Percentiles rank a stretch among this genome's conserved stretches.
Evolutionary conservation across 768 basidiomycete species (phyloP).

Genomic region (Psilocybe sp.): DNA sequence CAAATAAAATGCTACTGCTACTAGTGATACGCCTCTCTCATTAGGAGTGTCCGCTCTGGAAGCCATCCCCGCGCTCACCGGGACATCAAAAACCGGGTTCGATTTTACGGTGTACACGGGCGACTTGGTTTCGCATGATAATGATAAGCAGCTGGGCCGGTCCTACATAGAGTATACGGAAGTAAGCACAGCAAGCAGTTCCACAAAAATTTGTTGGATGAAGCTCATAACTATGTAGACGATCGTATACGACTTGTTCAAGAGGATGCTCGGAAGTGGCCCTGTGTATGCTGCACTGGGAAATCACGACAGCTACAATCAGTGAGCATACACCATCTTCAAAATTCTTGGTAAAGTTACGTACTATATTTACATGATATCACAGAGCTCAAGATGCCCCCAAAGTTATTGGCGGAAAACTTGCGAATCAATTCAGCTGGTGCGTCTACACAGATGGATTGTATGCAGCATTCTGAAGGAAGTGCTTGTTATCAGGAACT

Average conservation of each 20-base stretch:
- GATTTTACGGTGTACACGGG: conserved; percentile 69
- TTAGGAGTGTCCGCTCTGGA: conserved; percentile 58
- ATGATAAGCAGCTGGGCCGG: conserved; percentile 55
- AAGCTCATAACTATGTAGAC: conserved; percentile 34
- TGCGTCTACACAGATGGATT: conserved; percentile 20
- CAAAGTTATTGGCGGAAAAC: conserved; percentile 48
- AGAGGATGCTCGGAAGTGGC: conserved; percentile 55
- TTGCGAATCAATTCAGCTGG: conserved; percentile 68
- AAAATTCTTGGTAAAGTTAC: background rate
- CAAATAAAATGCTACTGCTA: background rate
- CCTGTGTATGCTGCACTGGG: conserved; percentile 77
- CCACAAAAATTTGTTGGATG: background rate
- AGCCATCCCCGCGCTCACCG: conserved; percentile 65
- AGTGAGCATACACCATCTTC: conserved; percentile 33
- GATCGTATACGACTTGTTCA: conserved; percentile 65
- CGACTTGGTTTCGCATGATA: conserved; percentile 73
- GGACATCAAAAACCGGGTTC: conserved; percentile 59
- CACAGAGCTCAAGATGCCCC: conserved; percentile 59
- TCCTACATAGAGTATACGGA: conserved; percentile 62
- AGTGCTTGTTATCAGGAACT: conserved; percentile 50
- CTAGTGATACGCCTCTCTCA: conserved; percentile 62
- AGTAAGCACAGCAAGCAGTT: conserved; percentile 29
- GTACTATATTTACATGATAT: background rate
- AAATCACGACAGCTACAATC: conserved; percentile 75
- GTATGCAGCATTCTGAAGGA: background rate